These are phyloP conservation scores for Herpetomonas tarakana DNA, from an alignment of 208 protist genomes.

Conservation along the genomic window DNA sequence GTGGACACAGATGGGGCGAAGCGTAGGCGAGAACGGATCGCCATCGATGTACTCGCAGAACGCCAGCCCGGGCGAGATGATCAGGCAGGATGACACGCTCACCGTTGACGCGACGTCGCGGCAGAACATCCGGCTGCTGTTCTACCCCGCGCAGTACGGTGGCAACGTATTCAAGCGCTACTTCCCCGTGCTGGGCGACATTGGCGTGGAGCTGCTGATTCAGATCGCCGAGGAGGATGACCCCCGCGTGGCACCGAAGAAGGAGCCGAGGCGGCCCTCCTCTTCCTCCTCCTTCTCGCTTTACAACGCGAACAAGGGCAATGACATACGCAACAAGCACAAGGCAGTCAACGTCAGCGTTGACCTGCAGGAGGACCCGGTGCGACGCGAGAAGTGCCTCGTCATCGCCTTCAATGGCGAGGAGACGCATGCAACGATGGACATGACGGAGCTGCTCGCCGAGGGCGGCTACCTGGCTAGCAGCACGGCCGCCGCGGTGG, in stretches of 20 bases:
- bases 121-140: not conserved
- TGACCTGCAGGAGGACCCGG: not conserved
- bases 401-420: slow-evolving; percentile 20
- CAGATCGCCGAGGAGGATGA: not conserved
- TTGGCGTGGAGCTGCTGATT: slow-evolving; percentile 12
- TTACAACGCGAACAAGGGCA: not conserved
- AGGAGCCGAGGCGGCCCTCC: not conserved
- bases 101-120: slow-evolving; percentile 3
- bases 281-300: not conserved
- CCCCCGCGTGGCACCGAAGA: not conserved
- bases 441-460: not conserved
- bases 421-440: slow-evolving; percentile 1
- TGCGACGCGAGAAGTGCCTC: slow-evolving; percentile 7
- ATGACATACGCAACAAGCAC: not conserved
- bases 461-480: not conserved
- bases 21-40: no score
- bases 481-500: not conserved
- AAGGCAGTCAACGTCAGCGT: not conserved
- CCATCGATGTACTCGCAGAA: no score
- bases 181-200: slow-evolving; percentile 10
- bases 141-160: slow-evolving; percentile 3
- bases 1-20: no score
- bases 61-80: not conserved
- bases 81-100: not conserved
- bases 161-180: slow-evolving; percentile 9